These are phyloP conservation scores for Vigna trinervia DNA, from an alignment of 306 rosid species.

Conservation along the genomic window DNA sequence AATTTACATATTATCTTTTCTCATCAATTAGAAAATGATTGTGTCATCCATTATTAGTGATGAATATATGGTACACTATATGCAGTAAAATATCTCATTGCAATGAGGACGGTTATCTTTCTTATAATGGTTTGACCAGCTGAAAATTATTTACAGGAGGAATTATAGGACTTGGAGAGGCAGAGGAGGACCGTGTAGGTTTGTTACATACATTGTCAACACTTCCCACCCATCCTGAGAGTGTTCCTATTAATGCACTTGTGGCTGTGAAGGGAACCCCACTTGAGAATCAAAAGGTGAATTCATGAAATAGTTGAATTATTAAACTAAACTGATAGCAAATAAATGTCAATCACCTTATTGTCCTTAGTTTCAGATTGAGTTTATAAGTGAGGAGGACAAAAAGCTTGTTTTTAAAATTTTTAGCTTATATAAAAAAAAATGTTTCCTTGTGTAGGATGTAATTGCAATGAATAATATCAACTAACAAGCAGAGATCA, in stretches of 20 bases:
- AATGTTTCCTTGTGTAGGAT: neutral
- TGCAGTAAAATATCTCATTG: neutral
- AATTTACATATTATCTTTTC: slow-evolving; percentile 5
- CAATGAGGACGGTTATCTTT: neutral
- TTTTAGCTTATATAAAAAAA: too few relatives aligned
- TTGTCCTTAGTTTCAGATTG: neutral
- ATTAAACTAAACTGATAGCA: neutral
- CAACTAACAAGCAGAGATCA: neutral
- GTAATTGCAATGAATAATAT: neutral
- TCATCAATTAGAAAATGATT: neutral
- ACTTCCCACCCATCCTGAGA: slow-evolving; percentile 95
- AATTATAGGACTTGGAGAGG: slow-evolving; percentile 97
- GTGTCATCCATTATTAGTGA: neutral
- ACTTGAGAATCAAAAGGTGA: slow-evolving; percentile 88
- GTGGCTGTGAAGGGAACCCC: slow-evolving; percentile 95
- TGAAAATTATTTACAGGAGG: slow-evolving; percentile 69
- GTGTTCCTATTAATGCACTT: slow-evolving; percentile 95
- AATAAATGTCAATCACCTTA: neutral
- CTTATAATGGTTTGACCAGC: slow-evolving; percentile 15
- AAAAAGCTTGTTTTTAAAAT: neutral
- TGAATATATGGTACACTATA: neutral
- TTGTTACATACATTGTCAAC: slow-evolving; percentile 94
- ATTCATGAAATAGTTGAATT: slow-evolving; percentile 23
- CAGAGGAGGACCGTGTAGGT: slow-evolving; percentile 95
- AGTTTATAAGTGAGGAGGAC: neutral